Evolutionary conservation across 2,329 filamentous ascomycete genomes (phyloP), one percentile per base, ranked within the genome.

Genomic region (Periconia digitata): DNA sequence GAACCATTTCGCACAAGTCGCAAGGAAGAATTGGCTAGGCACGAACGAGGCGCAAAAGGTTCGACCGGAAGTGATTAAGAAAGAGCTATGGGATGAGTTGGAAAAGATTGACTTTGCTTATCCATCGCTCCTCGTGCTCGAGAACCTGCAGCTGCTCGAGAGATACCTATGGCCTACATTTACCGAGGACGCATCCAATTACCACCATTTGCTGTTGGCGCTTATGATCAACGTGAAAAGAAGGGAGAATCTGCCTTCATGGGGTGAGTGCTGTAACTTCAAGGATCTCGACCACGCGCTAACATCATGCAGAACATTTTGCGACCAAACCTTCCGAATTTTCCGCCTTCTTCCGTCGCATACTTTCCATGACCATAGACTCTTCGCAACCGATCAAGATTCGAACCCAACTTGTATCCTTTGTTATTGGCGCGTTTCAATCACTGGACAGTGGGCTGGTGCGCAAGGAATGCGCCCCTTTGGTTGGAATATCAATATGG

Each of bases 401-500:
- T 46, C 85, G 90, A 51, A 89, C 87, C 8, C 86, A 95, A 44
- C 82, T 97, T n/a, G 77, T 99, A 18, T 87, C 84, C 20, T 97
- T 97, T 72, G 80, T 97, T 53, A 95, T 95, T 43, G 84, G 86
- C 57, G 89, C 92, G 29, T 99, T 96, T 67, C 92, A 97, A 71
- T 96, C 91, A 40, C 79, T 99, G 24, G 95, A 99, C 69, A 92
- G 85, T 66, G 82, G 83, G 32, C 82, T 95, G 47, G 89, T 99
- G 42, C 86, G 94, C 54, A 97, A 96, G 71, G 94, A 99, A 76
- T 97, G 94, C 72, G 94, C 92, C 6, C 90, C 95, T 1, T 77
- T 99, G 43, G 92, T 99, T 17, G 94, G 91, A 12, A 96, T 99
- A 60, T 87, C 89, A 1, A 90, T 94, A 61, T 99, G 94, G 94